Evolutionary conservation across 257 asterid genomes (phyloP).

Genomic region (Primulina eburnea): DNA sequence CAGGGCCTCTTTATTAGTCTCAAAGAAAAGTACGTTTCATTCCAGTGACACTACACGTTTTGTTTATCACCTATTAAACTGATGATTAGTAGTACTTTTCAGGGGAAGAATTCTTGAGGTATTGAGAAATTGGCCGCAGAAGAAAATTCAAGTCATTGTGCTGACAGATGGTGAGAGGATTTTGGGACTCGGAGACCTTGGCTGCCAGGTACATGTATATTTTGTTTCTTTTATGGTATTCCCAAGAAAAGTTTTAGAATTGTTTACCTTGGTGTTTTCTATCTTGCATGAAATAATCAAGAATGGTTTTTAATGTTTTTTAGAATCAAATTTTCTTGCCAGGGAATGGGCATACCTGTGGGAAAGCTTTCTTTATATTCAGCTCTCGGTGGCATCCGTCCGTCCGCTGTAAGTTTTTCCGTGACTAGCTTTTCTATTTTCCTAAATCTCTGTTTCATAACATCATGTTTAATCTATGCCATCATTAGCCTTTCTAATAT

Average conservation of each 20-base stretch:
- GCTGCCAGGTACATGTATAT: conserved; percentile 71
- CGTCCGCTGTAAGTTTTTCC: conserved; percentile 66
- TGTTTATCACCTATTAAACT: conserved; percentile 18
- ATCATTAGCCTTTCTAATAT: neutral
- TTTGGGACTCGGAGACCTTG: conserved; percentile 99
- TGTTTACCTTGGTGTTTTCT: neutral
- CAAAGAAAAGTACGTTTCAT: conserved; percentile 69
- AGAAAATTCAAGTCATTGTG: conserved; percentile 91
- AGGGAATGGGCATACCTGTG: conserved; percentile 99
- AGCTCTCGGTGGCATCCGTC: conserved; percentile 99
- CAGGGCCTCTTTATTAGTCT: conserved; percentile 98
- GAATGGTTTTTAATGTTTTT: conserved; percentile 7
- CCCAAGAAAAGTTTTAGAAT: neutral
- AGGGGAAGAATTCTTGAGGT: conserved; percentile 97
- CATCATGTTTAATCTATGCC: neutral
- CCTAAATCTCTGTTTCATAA: neutral
- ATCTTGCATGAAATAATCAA: neutral
- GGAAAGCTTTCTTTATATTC: conserved; percentile 95
- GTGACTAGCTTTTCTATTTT: neutral
- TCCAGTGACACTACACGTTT: conserved; percentile 6
- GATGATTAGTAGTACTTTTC: conserved; percentile 28
- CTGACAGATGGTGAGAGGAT: conserved; percentile 98
- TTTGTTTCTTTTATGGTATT: neutral
- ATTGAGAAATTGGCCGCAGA: conserved; percentile 93
- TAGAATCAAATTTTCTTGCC: conserved; percentile 25